These are phyloP conservation scores for Chrysoporthe austroafricana DNA, from an alignment of 2,329 filamentous ascomycete genomes.

Conservation along the genomic window DNA sequence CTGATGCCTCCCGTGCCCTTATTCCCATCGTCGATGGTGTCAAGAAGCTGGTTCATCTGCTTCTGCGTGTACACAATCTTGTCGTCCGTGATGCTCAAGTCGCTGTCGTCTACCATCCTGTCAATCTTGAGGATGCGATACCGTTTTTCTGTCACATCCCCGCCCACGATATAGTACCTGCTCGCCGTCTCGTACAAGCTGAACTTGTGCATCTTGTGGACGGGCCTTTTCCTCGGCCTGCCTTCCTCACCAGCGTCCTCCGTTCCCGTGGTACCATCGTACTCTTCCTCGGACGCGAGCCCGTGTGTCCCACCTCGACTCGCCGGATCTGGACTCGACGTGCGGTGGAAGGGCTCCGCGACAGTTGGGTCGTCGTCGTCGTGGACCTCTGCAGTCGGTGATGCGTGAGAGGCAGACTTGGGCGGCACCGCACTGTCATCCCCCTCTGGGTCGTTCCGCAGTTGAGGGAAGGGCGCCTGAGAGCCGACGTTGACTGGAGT, in stretches of 20 bases:
- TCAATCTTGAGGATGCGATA: slow-evolving; percentile 96
- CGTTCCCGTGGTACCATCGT: slow-evolving; percentile 31
- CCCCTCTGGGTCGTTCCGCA: slow-evolving; percentile 24
- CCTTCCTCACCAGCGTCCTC: slow-evolving; percentile 40
- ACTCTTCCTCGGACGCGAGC: slow-evolving; percentile 31
- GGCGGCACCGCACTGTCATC: slow-evolving; percentile 31
- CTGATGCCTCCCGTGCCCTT: slow-evolving; percentile 87
- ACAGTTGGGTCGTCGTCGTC: slow-evolving; percentile 63
- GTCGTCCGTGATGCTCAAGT: slow-evolving; percentile 87
- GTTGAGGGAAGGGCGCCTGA: slow-evolving; percentile 22
- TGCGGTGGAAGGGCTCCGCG: slow-evolving; percentile 61
- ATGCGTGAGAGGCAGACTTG: slow-evolving; percentile 31
- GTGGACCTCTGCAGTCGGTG: slow-evolving; percentile 47
- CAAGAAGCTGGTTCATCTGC: slow-evolving; percentile 91
- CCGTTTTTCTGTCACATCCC: slow-evolving; percentile 84
- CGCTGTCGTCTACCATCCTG: slow-evolving; percentile 77
- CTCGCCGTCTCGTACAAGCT: slow-evolving; percentile 95
- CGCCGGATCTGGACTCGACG: slow-evolving; percentile 54
- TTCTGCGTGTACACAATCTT: slow-evolving; percentile 91
- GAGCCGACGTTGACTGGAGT: slow-evolving; percentile 12
- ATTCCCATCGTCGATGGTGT: slow-evolving; percentile 94
- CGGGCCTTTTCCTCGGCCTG: slow-evolving; percentile 39
- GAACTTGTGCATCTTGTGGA: slow-evolving; percentile 88
- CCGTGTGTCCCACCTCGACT: slow-evolving; percentile 34
- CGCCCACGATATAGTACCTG: slow-evolving; percentile 91